Conservation (phyloP, 2,329 filamentous ascomycete genomes). For the Colletotrichum sp. region DNA sequence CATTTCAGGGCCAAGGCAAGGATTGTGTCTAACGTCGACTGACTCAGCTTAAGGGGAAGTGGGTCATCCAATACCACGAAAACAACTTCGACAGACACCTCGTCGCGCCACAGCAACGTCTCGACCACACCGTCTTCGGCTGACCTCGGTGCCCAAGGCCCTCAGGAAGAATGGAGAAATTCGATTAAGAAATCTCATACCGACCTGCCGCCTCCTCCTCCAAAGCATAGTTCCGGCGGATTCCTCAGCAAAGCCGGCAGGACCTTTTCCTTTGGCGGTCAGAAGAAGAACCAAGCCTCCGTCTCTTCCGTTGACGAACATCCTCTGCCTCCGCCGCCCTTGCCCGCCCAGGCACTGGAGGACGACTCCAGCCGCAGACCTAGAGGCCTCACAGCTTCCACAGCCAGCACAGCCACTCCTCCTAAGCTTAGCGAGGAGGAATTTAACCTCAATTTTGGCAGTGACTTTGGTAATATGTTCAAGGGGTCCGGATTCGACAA, state of each 20-base stretch:
- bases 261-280: conserved; percentile 65
- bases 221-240: conserved; percentile 51
- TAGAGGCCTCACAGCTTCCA: conserved; percentile 60
- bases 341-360: conserved; percentile 37
- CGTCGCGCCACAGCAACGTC: conserved; percentile 65
- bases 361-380: conserved; percentile 39
- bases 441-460: conserved; percentile 57
- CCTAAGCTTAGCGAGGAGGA: conserved; percentile 50
- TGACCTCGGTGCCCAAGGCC: conserved; percentile 40
- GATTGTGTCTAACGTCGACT: conserved; percentile 35
- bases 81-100: conserved; percentile 63
- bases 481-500: conserved; percentile 54
- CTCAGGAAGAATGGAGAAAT: conserved; percentile 45
- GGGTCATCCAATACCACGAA: conserved; percentile 67
- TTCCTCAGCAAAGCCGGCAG: conserved; percentile 62
- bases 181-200: conserved; percentile 41
- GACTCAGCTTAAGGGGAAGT: conserved; percentile 56
- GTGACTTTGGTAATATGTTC: conserved; percentile 64
- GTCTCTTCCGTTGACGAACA: conserved; percentile 41
- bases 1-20: conserved; percentile 23
- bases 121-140: conserved; percentile 67
- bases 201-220: conserved; percentile 44
- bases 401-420: conserved; percentile 57
- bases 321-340: conserved; percentile 39
- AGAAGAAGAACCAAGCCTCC: conserved; percentile 54